Evolutionary conservation across 129 eudicot genomes (phyloP).

Genomic region (Arctium lappa): DNA sequence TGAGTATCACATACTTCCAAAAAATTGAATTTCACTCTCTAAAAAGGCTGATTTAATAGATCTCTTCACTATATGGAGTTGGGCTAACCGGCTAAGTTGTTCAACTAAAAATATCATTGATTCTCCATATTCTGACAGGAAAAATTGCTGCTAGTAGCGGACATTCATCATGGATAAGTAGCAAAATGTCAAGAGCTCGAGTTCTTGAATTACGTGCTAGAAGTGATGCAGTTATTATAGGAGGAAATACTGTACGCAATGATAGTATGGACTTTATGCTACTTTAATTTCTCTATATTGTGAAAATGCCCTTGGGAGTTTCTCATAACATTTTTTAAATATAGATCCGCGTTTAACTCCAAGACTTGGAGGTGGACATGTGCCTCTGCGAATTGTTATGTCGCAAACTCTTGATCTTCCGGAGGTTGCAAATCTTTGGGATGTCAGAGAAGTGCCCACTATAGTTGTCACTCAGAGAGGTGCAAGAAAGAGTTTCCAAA

Average conservation of each 20-base stretch:
- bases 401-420: slow-evolving; percentile 95
- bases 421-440: slow-evolving; percentile 87
- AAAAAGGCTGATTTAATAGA: not conserved
- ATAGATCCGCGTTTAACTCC: slow-evolving; percentile 93
- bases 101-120: not conserved
- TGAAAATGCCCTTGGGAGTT: slow-evolving; percentile 9
- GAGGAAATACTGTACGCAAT: slow-evolving; percentile 98
- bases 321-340: slow-evolving; percentile 10
- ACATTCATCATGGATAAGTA: slow-evolving; percentile 96
- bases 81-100: not conserved
- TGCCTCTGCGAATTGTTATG: slow-evolving; percentile 83
- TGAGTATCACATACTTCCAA: slow-evolving; percentile 37
- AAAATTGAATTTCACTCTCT: not conserved
- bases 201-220: slow-evolving; percentile 94
- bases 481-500: slow-evolving; percentile 86
- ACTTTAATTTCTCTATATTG: slow-evolving; percentile 19
- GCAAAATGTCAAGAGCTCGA: slow-evolving; percentile 69
- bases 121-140: slow-evolving; percentile 42
- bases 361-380: slow-evolving; percentile 87
- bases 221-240: slow-evolving; percentile 94
- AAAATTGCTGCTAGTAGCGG: slow-evolving; percentile 95
- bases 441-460: slow-evolving; percentile 84
- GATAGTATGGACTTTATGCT: slow-evolving; percentile 71
- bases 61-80: not conserved
- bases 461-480: slow-evolving; percentile 94